A percentile compares a stretch with the other conserved stretches of the same genome.
These are phyloP conservation scores for Gliomastix tumulicola DNA, from an alignment of 2,329 filamentous ascomycete genomes.

Conservation along the genomic window DNA sequence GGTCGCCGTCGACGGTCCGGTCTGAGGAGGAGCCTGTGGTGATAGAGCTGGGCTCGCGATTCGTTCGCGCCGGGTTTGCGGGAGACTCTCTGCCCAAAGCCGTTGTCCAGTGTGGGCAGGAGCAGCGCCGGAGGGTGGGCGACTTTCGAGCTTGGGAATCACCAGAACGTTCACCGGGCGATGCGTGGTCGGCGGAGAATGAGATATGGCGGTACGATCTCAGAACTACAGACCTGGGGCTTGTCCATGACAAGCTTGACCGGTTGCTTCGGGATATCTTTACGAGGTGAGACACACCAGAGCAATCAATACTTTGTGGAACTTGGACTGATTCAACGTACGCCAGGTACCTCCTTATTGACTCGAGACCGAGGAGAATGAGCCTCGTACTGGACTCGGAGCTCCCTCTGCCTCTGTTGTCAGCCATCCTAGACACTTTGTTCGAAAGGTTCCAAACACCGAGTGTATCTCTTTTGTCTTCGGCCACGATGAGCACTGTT, in stretches of 20 bases:
- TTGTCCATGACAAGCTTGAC: constrained; percentile 84
- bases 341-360: constrained; percentile 56
- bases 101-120: constrained; percentile 63
- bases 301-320: too few species aligned
- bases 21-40: constrained; percentile 81
- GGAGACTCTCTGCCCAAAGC: constrained; percentile 74
- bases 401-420: constrained; percentile 71
- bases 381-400: constrained; percentile 71
- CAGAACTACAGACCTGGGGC: constrained; percentile 63
- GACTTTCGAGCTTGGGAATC: constrained; percentile 70
- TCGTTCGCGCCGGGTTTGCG: constrained; percentile 76
- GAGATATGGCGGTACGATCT: constrained; percentile 79
- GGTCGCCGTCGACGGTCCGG: constrained; percentile 54
- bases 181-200: constrained; percentile 54
- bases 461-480: constrained; percentile 72
- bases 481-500: constrained; percentile 65
- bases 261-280: constrained; percentile 74
- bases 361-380: constrained; percentile 69
- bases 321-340: constrained; percentile 14
- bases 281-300: constrained; percentile 54
- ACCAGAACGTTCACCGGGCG: constrained; percentile 35
- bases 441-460: constrained; percentile 78
- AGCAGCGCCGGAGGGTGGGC: constrained; percentile 69
- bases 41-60: constrained; percentile 74
- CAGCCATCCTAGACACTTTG: constrained; percentile 66